Conservation (phyloP, 371 early-diverging fungal species). For the Apophysomyces variabilis region DNA sequence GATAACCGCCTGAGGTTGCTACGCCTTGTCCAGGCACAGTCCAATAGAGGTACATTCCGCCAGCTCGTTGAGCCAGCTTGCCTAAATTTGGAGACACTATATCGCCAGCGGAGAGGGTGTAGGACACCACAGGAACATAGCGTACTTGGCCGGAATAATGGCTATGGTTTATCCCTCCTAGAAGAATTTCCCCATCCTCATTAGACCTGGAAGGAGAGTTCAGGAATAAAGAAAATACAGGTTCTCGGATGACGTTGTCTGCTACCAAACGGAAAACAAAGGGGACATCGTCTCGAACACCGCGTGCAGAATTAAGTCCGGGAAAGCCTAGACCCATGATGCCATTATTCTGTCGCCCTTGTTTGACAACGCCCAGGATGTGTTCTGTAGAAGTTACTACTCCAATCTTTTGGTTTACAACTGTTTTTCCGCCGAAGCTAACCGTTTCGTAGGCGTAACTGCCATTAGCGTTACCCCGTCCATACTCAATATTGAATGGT, state of each 20-base stretch:
- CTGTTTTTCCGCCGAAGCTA: slow-evolving; percentile 22
- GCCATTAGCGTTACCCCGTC: slow-evolving; percentile 46
- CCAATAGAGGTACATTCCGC: slow-evolving; percentile 28
- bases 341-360: slow-evolving; percentile 28
- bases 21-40: slow-evolving; percentile 28
- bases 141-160: slow-evolving; percentile 24
- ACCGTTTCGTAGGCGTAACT: slow-evolving; percentile 32
- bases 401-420: slow-evolving; percentile 33
- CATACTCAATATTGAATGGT: slow-evolving; percentile 36
- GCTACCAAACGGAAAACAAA: slow-evolving; percentile 27
- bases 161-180: slow-evolving; percentile 32
- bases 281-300: slow-evolving; percentile 22
- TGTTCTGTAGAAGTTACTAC: slow-evolving; percentile 24
- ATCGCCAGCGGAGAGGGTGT: slow-evolving; percentile 19
- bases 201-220: slow-evolving; percentile 18
- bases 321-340: slow-evolving; percentile 40
- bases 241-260: slow-evolving; percentile 21
- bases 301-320: slow-evolving; percentile 21
- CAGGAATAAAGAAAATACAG: slow-evolving; percentile 35
- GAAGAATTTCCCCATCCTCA: slow-evolving; percentile 28
- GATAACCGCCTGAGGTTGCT: neutral
- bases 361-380: slow-evolving; percentile 23
- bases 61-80: neutral
- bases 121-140: slow-evolving; percentile 32
- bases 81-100: slow-evolving; percentile 19